These are phyloP conservation scores for Scheffersomyces insectosa DNA, from an alignment of 1,139 yeast genomes.

Conservation along the genomic window DNA sequence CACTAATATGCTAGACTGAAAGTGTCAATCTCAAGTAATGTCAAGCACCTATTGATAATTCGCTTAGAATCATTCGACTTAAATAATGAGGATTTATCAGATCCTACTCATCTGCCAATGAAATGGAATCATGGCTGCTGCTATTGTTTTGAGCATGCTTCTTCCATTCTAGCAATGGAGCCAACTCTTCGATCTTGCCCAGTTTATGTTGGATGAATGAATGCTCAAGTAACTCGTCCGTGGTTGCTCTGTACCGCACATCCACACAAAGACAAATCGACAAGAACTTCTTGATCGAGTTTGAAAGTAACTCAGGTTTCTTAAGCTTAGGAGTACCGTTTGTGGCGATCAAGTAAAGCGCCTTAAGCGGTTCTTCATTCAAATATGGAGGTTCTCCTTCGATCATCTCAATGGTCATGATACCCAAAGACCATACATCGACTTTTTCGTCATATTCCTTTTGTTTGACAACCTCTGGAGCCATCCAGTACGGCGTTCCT, in stretches of 20 bases:
- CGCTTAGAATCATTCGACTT: no score
- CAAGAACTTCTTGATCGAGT: conserved; percentile 81
- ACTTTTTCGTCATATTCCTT: conserved; percentile 96
- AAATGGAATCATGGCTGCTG: no score
- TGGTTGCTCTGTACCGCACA: conserved; percentile 85
- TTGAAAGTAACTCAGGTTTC: conserved; percentile 76
- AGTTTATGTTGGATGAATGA: conserved; percentile 72
- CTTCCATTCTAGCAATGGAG: conserved; percentile 74
- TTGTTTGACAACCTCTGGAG: conserved; percentile 97
- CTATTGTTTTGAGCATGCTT: conserved; percentile 9
- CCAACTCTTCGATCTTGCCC: conserved; percentile 66
- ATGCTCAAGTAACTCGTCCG: conserved; percentile 83
- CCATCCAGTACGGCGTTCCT: conserved; percentile 99
- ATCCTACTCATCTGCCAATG: no score
- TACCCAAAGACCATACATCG: conserved; percentile 97
- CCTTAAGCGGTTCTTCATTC: conserved; percentile 92
- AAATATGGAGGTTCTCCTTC: conserved; percentile 98
- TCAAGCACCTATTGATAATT: no score
- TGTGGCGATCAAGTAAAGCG: conserved; percentile 87
- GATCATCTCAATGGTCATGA: conserved; percentile 98
- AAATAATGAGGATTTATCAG: no score
- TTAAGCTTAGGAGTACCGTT: conserved; percentile 96
- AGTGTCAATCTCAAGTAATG: no score
- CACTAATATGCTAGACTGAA: no score
- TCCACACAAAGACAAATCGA: conserved; percentile 95